Base-by-base conservation (phyloP, 257 asterid species). In the Sherardia arvensis region DNA sequence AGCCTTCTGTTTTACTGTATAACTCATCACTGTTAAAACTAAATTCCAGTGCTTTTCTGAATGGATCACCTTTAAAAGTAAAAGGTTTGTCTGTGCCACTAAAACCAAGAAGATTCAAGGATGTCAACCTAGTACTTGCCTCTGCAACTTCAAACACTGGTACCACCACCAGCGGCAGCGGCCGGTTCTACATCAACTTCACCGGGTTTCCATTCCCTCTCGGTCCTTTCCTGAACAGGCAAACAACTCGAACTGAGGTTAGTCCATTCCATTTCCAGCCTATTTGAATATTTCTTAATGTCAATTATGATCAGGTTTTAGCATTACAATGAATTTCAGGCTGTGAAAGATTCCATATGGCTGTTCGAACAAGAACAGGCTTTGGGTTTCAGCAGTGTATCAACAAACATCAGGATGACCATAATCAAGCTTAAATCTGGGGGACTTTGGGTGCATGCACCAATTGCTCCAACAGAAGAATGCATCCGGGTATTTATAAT, bases 181-280 rank as follows among this genome's bases (percentile, higher is more conserved):
- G 47, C 29, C 83, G 88, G 77, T 89, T 92, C 69, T 92, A 92
- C 78, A 72, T 89, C 73, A 92, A 89, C 64, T 74, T 92, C 73
- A 89, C 97, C 18, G 99, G 96, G 0, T 92, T 92, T 43, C 99
- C 99, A 3, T 92, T 92, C 65, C 99, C 97, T 62, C 96, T 92
- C 25, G 99, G 99, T 5, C 99, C 99, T 60, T 92, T 92, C 57
- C 91, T 92, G 77, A 89, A 92, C 62, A 85, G 97, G 67, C 87
- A 77, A 55, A 92, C 97, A 2, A 49, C 80, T 17, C 87, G 90
- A 81, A 84, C 84, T 59, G 97, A 89, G 97, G 97, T 85, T 58
- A 71, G 80, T 43, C 51, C 51, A 43, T 43, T 43, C 62, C 6
- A 26, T 51, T 66, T 40, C 15, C 21, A 9, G 33, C 59, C 2